Base-by-base conservation (phyloP, 768 basidiomycete genomes). In the Hortiboletus flavorubellus region DNA sequence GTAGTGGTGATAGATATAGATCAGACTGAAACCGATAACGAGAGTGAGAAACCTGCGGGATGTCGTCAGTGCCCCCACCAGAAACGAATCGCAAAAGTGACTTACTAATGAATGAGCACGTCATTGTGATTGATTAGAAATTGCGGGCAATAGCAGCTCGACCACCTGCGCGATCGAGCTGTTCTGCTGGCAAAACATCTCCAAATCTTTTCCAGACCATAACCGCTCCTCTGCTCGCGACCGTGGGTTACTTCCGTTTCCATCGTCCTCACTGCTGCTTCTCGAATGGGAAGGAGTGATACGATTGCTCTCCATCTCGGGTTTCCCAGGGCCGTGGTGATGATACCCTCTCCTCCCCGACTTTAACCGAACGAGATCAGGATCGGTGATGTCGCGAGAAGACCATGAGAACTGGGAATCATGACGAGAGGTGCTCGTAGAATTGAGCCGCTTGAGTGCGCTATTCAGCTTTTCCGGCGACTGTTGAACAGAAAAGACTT, bases 121-220 rank as follows among this genome's bases (percentile, higher is more conserved):
- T 63, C 59, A 72, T 40, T 54, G 57, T 53, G 64, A 65, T 44
- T 64, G 71, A 55, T 76, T 80, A 43, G 78, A 72, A 38, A 74
- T 65, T 12, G 77, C 78, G 12, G 80, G 78, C 64, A 83, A 81
- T 44, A 90, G 68, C 58, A 80, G 78, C 48, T 85, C 81, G 44
- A 96, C 77, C 51, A 94, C 82, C 34, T 84, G 74, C 4, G 90
- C 81, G 37, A 98, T 84, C 14, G 89, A 79, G 66, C 93, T 93
- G 64, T 97, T 98, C 70, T 97, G 94, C 60, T 85, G 83, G 67
- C 93, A 95, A 33, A 90, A 82, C 63, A 87, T 71, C 65, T 91
- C 86, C 56, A 98, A 72, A 64, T 96, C 94, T 53, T 84, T 83
- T n/a, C 89, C 85, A 34, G 85, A 89, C 86, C 87, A 90, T 51